phyloP scores from a whole-genome alignment of 768 basidiomycete species.

The Mrakia gelida region DNA sequence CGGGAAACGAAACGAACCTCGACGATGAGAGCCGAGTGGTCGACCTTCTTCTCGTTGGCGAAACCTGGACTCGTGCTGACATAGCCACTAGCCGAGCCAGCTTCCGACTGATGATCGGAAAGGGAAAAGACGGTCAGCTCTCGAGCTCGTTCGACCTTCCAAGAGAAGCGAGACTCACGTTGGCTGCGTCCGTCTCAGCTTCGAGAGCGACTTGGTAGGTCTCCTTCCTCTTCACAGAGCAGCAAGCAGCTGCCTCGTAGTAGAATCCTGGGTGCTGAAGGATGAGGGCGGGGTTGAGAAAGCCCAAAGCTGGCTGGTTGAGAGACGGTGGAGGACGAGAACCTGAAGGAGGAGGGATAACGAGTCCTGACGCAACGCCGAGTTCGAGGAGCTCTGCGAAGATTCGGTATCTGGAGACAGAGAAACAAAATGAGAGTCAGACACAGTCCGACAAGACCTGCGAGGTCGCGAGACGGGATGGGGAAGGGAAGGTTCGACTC shows the following conservation, averaged over 20 bases:
- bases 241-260: conserved; percentile 81
- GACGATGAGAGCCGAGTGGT: conserved; percentile 73
- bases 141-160: conserved; percentile 45
- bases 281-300: conserved; percentile 69
- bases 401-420: conserved; percentile 63
- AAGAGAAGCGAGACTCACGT: conserved; percentile 8
- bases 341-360: conserved; percentile 34
- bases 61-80: conserved; percentile 51
- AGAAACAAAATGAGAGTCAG: background rate
- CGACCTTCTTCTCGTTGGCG: conserved; percentile 84
- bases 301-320: conserved; percentile 35
- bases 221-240: conserved; percentile 69
- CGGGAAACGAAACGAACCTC: conserved; percentile 56
- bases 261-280: conserved; percentile 90
- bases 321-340: conserved; percentile 38
- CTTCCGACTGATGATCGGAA: conserved; percentile 1
- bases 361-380: conserved; percentile 53
- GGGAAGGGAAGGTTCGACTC: conserved; percentile 40
- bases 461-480: too few relatives aligned
- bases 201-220: conserved; percentile 61
- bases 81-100: conserved; percentile 14
- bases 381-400: conserved; percentile 87
- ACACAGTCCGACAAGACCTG: background rate
- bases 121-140: conserved; percentile 32
- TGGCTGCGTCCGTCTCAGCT: conserved; percentile 52